Conservation (phyloP, 2,329 filamentous ascomycete genomes). For the Trichoderma sp. region DNA sequence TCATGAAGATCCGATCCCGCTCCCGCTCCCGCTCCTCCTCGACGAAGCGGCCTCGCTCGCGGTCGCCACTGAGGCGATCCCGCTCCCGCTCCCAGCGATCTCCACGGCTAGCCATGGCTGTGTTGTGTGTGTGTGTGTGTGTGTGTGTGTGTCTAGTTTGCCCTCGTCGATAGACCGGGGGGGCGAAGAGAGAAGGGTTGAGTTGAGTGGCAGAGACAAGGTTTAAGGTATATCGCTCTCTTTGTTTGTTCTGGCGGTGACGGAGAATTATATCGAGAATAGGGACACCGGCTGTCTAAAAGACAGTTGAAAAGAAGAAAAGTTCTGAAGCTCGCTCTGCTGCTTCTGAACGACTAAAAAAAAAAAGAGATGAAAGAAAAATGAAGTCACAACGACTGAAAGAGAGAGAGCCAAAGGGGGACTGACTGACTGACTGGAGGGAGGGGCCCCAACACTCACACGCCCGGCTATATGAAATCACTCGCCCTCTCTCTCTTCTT, state of each 20-base stretch:
- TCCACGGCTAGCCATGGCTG: conserved; percentile 30
- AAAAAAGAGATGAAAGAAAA: conserved; percentile 20
- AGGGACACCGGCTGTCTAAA: no score
- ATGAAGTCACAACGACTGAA: not conserved
- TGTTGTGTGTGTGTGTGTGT: not conserved
- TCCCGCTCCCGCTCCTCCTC: conserved; percentile 49
- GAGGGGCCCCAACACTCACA: no score
- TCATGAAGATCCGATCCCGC: conserved; percentile 42
- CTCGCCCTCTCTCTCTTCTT: not conserved
- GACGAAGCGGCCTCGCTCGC: conserved; percentile 53
- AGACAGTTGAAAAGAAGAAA: not conserved
- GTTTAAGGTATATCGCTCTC: no score
- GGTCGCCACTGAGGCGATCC: conserved; percentile 51
- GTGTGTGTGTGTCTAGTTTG: not conserved
- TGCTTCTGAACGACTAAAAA: not conserved
- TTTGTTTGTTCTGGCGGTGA: not conserved
- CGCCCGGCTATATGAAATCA: conserved; percentile 21
- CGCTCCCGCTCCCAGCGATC: conserved; percentile 61
- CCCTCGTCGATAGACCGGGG: not conserved
- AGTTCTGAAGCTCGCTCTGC: no score
- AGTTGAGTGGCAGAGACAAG: not conserved
- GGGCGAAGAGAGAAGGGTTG: not conserved
- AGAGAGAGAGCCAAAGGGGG: not conserved
- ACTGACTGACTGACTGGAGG: not conserved
- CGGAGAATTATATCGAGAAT: no score